phyloP scores from a whole-genome alignment of 2,329 filamentous ascomycete genomes.

The Talaromyces islandicus region DNA sequence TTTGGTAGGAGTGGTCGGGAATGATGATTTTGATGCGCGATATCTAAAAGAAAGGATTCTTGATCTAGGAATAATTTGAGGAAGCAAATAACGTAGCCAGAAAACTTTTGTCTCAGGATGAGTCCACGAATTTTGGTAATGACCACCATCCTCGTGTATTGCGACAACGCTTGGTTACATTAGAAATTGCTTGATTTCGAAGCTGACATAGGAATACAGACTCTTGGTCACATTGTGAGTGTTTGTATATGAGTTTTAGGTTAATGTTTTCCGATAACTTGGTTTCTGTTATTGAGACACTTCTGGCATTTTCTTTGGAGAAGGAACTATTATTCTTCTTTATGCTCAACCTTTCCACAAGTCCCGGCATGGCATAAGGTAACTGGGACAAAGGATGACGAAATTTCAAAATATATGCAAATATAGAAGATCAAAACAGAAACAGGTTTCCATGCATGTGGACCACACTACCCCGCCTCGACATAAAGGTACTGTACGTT shows the following conservation, averaged over 20 bases:
- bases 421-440: not conserved
- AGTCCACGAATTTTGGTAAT: constrained; percentile 16
- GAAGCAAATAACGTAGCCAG: constrained; percentile 19
- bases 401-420: not conserved
- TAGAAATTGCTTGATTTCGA: not conserved
- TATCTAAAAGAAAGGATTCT: constrained; percentile 16
- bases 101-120: constrained; percentile 12
- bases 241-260: constrained; percentile 2
- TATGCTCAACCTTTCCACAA: not conserved
- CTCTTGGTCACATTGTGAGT: not conserved
- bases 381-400: not conserved
- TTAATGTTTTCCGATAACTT: not conserved
- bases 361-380: not conserved
- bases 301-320: not conserved
- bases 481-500: too few relatives aligned
- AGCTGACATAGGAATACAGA: not conserved
- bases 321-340: not conserved
- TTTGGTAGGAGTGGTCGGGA: not conserved
- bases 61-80: constrained; percentile 3
- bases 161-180: constrained; percentile 14
- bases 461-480: not conserved
- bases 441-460: not conserved
- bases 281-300: not conserved
- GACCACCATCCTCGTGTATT: constrained; percentile 17
- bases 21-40: not conserved